Evolutionary conservation across 257 asterid genomes (phyloP).

Genomic region (Gardenia jasminoides): DNA sequence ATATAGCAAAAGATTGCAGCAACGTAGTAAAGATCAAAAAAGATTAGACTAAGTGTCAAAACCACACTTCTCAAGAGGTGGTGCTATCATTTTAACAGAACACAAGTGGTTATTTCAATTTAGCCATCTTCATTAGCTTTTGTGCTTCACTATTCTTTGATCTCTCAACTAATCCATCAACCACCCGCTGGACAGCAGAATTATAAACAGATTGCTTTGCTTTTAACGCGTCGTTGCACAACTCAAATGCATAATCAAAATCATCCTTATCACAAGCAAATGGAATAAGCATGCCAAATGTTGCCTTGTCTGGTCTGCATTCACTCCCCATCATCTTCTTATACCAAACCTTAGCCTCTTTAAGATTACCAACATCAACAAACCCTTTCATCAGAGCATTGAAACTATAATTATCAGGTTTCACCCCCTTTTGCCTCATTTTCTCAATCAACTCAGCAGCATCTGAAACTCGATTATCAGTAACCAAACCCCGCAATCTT

Average conservation of each 20-base stretch:
- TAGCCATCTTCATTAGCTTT: constrained; percentile 30
- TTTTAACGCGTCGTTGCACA: constrained; percentile 34
- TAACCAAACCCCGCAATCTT: constrained; percentile 35
- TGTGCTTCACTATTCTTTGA: constrained; percentile 35
- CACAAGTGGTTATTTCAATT: constrained; percentile 6
- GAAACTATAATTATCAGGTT: constrained; percentile 39
- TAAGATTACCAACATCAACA: constrained; percentile 25
- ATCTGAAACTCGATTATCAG: constrained; percentile 28
- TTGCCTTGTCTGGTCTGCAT: constrained; percentile 25
- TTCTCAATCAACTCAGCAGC: constrained; percentile 36
- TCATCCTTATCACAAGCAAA: constrained; percentile 36
- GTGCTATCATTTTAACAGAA: background rate
- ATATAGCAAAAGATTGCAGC: background rate
- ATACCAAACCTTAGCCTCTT: constrained; percentile 46
- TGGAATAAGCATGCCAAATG: constrained; percentile 31
- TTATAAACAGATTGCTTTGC: constrained; percentile 15
- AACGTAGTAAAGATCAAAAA: background rate
- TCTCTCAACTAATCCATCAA: constrained; percentile 29
- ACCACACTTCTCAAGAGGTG: background rate
- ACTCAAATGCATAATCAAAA: constrained; percentile 37
- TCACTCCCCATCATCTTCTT: constrained; percentile 27
- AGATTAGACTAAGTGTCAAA: background rate
- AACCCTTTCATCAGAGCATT: constrained; percentile 42
- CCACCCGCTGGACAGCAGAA: constrained; percentile 24
- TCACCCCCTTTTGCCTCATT: constrained; percentile 32